Base-by-base conservation (phyloP, 768 basidiomycete genomes). In the Termitomyces sp. region DNA sequence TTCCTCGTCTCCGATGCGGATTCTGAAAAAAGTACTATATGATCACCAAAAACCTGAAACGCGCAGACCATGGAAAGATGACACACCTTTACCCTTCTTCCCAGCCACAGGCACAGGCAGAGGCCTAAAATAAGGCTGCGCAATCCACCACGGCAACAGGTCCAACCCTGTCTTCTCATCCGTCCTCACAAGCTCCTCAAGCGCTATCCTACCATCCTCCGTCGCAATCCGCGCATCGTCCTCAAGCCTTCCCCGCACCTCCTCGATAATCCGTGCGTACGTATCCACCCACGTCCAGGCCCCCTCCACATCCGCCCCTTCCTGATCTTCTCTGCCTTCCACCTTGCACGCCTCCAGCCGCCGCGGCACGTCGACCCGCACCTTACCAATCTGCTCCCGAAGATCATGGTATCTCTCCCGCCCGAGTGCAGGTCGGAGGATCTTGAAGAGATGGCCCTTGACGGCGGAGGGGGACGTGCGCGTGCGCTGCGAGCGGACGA, bases 361-460 rank as follows among this genome's bases (percentile, higher is more conserved):
- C 42, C 42, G 9, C 9, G 42, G 42, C 42, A 43, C 42, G 9
- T 20, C 10, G 9, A 43, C n/a, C 9, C 42, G 8, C 20, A 43
- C 42, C 20, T 20, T 43, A 7, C 42, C 42, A 20, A 43, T 43
- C 42, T 20, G 42, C 20, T 43, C 20, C n/a, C 42, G 3, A 20
- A 43, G 42, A 43, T 43, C 42, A 4, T 43, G 10, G 42, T 40
- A 20, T 10, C 9, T 22, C 64, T 92, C 85, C 52, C 75, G 68
- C 30, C 67, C 72, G 40, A 97, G 74, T 0, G 85, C 88, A 0
- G 92, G 92, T 0, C 88, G 85, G 73, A 97, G 81, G 32, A 98
- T 71, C 71, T 97, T 93, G 82, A 97, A 99, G 30, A 99, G 69
- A 66, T 99, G 96, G 0, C 92, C 88, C 66, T 96, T 96, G 64